phyloP scores from a whole-genome alignment of 345 rosid genomes.

The Citrus sp. region DNA sequence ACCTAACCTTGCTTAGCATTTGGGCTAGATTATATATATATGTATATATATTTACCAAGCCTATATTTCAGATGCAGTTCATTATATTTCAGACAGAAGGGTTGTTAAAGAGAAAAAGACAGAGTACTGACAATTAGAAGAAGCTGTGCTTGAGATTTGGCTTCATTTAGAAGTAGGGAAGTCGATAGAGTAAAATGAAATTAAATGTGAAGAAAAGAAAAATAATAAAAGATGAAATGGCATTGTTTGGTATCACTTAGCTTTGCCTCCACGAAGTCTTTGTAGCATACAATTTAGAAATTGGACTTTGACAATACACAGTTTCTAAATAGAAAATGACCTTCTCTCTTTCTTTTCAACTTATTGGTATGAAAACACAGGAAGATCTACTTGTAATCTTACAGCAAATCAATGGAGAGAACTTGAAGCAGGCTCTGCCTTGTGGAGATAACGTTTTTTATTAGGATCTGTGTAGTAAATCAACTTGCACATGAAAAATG shows the following conservation, averaged over 20 bases:
- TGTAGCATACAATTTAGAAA: slow-evolving; percentile 2
- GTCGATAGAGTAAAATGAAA: slow-evolving; percentile 23
- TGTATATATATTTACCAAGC: background rate
- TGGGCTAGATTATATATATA: slow-evolving; percentile 40
- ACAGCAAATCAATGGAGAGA: background rate
- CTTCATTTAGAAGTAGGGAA: slow-evolving; percentile 54
- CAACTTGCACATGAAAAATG: slow-evolving; percentile 7
- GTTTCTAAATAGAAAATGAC: slow-evolving; percentile 39
- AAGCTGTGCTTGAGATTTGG: slow-evolving; percentile 26
- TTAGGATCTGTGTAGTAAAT: background rate
- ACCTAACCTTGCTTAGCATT: slow-evolving; percentile 97
- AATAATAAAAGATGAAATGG: slow-evolving; percentile 15
- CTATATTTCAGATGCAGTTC: background rate
- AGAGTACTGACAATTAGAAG: slow-evolving; percentile 29
- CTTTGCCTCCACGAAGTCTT: slow-evolving; percentile 73
- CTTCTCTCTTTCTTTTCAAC: background rate
- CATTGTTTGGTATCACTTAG: slow-evolving; percentile 60
- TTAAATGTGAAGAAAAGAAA: background rate
- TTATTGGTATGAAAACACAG: slow-evolving; percentile 12
- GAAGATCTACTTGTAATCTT: background rate
- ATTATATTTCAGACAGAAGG: slow-evolving; percentile 19
- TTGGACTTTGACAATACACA: slow-evolving; percentile 27
- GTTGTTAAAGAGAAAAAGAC: slow-evolving; percentile 55
- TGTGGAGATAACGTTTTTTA: background rate
- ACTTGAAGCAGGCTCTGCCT: background rate